Base-by-base conservation (phyloP, 768 basidiomycete genomes). In the Trametes cubensis region DNA sequence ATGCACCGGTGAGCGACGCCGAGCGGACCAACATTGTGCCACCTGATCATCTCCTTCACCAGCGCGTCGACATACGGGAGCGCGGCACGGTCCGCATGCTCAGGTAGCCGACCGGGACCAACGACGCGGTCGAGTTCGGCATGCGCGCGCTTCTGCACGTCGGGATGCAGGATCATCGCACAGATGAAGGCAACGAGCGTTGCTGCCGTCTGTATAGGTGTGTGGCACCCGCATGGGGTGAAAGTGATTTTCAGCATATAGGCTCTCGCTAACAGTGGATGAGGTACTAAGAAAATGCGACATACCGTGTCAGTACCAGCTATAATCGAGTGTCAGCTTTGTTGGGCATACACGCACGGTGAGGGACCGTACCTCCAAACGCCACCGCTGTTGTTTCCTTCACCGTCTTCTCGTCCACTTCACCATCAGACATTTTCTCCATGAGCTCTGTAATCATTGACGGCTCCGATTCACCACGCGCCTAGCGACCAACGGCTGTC, bases 401-500 rank as follows among this genome's bases (percentile, higher is more conserved):
- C 23, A 64, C 40, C 8, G 20, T 41, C 20, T 34, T 26, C 21
- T 48, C 49, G n/a, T 40, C 48, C 11, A 49, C 1, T 25, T 44
- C 26, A 17, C 26, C 41, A 15, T 44, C 53, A 3, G 20, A 14
- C 23, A 45, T 18, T 3, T 28, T 49, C 48, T 49, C 48, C 3
- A 58, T 13, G 2, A 60, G 23, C 11, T 46, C 59, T 3, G 44
- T 50, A 8, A 58, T 23, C n/a, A 60, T 45, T 7, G 59, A 54
- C 18, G 34, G 44, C 14, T 47, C 11, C 21, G 50, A 26, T 1
- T 28, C 51, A n/a, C 52, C 50, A 0, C 38, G 46, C 7, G 1
- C 6, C 53, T 56, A 34, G 72, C 90, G 90, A 2, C 78, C 78
- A 7, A 82, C 79, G 5, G 86, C 85, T 30, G 89, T 89, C 48